These are phyloP conservation scores for Boletus vinaceobasis DNA, from an alignment of 768 basidiomycete genomes.

Conservation along the genomic window DNA sequence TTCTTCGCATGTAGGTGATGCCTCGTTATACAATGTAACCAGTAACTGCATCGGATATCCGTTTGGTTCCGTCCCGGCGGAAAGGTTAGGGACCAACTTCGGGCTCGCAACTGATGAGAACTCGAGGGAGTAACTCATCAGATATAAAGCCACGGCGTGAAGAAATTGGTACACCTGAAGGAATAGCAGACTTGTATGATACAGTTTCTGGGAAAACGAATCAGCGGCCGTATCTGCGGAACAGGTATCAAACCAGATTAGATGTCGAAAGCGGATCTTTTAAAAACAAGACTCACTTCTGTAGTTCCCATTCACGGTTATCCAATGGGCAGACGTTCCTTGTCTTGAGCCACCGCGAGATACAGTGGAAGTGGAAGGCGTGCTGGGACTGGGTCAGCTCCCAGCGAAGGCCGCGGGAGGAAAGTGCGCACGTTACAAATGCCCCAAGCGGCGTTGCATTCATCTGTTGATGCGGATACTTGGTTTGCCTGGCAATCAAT, in stretches of 20 bases:
- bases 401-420: neutral
- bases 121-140: neutral
- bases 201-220: constrained; percentile 8
- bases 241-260: neutral
- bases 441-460: constrained; percentile 98
- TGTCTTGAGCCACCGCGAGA: constrained; percentile 98
- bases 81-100: neutral
- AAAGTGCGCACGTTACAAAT: constrained; percentile 78
- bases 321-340: constrained; percentile 92
- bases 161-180: constrained; percentile 12
- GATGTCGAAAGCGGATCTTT: neutral
- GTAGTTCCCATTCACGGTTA: constrained; percentile 95
- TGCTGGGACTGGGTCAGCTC: constrained; percentile 51
- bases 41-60: neutral
- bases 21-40: neutral
- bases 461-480: constrained; percentile 93
- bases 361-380: constrained; percentile 99
- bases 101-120: neutral
- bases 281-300: constrained; percentile 64
- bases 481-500: constrained; percentile 99
- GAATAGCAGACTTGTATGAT: constrained; percentile 14
- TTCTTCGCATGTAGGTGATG: neutral
- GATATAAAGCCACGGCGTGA: neutral
- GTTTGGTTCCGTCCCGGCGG: neutral
- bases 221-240: constrained; percentile 42